Evolutionary conservation across 192 early-diverging fungal species (phyloP).

Genomic region (Obelidium mucronatum): DNA sequence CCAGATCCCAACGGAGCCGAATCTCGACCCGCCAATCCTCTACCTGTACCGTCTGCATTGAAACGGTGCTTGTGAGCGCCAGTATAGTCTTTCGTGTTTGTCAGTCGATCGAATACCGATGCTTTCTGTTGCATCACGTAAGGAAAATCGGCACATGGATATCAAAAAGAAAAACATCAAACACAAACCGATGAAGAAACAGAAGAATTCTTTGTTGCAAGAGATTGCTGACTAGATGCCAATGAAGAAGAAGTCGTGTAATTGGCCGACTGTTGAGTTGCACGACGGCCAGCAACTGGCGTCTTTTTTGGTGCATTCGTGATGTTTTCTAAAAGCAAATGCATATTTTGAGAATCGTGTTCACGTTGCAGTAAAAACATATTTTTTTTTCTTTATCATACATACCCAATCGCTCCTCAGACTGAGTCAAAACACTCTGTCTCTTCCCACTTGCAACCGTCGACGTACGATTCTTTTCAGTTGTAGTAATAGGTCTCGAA

Average conservation of each 20-base stretch:
- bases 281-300: slow-evolving; percentile 32
- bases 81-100: slow-evolving; percentile 52
- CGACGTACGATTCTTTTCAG: slow-evolving; percentile 4
- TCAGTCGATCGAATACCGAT: slow-evolving; percentile 58
- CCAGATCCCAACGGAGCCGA: slow-evolving; percentile 35
- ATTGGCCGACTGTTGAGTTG: slow-evolving; percentile 13
- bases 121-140: background rate
- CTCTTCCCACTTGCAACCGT: slow-evolving; percentile 3
- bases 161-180: background rate
- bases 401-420: slow-evolving; percentile 46
- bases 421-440: slow-evolving; percentile 38
- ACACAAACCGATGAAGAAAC: slow-evolving; percentile 1
- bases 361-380: background rate
- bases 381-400: too few relatives aligned
- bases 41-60: slow-evolving; percentile 54
- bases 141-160: background rate
- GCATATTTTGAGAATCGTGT: background rate
- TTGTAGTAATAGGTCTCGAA: background rate
- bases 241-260: background rate
- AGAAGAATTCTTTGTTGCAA: slow-evolving; percentile 22
- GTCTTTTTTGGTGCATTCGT: slow-evolving; percentile 46
- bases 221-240: background rate
- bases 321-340: slow-evolving; percentile 32
- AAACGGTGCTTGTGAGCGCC: slow-evolving; percentile 55
- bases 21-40: slow-evolving; percentile 58